Conservation (phyloP, 495 filamentous ascomycete genomes). For the Sordaria brevicollis region DNA sequence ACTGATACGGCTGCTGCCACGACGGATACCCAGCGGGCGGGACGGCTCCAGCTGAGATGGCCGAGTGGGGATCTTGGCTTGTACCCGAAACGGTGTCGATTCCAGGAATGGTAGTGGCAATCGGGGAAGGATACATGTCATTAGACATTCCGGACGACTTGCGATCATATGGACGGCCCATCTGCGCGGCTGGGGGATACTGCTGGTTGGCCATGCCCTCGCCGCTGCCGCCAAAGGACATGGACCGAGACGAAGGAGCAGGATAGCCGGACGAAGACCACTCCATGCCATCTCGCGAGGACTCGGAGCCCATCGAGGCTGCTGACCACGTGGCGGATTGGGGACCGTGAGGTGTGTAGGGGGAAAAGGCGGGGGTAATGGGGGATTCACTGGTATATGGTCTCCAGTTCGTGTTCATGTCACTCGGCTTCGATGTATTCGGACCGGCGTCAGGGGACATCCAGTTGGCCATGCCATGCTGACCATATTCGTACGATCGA, state of each 20-base stretch:
- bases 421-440: constrained; percentile 23
- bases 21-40: constrained; percentile 28
- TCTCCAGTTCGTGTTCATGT: constrained; percentile 27
- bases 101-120: constrained; percentile 27
- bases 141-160: constrained; percentile 21
- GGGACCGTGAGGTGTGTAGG: constrained; percentile 29
- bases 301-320: constrained; percentile 20
- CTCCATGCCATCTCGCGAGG: constrained; percentile 22
- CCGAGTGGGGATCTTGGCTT: constrained; percentile 21
- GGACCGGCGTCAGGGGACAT: constrained; percentile 29
- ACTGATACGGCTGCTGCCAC: constrained; percentile 36
- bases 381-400: constrained; percentile 29
- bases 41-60: constrained; percentile 31
- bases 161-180: constrained; percentile 25
- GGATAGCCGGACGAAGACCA: constrained; percentile 27
- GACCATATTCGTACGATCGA: constrained; percentile 28
- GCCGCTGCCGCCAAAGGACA: constrained; percentile 33
- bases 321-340: constrained; percentile 31
- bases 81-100: constrained; percentile 27
- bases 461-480: constrained; percentile 33
- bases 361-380: constrained; percentile 29
- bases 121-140: constrained; percentile 28
- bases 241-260: constrained; percentile 28
- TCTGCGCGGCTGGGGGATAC: constrained; percentile 23
- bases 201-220: constrained; percentile 23